A percentile compares a stretch with the other conserved stretches of the same genome.
Evolutionary conservation across 2,329 filamentous ascomycete genomes (phyloP).

Genomic region (Lizonia empirigonia): DNA sequence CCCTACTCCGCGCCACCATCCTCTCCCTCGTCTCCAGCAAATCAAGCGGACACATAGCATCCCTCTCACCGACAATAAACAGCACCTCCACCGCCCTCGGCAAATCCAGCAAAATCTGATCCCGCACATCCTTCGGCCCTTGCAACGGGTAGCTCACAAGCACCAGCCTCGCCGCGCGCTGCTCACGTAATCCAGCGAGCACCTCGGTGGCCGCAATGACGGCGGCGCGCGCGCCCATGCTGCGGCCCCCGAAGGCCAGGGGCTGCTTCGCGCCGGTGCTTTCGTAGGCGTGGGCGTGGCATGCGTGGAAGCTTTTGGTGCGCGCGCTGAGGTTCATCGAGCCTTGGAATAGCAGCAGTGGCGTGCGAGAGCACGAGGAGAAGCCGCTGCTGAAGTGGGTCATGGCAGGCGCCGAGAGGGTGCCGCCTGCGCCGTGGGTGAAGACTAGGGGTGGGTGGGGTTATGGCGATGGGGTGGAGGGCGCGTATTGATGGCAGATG

Average conservation of each 20-base stretch:
- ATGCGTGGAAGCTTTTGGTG: conserved; percentile 46
- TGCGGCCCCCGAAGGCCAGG: conserved; percentile 47
- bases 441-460: conserved; percentile 45
- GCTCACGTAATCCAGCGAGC: not conserved
- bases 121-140: conserved; percentile 45
- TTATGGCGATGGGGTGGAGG: not conserved
- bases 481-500: conserved; percentile 26
- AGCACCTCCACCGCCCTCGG: conserved; percentile 40
- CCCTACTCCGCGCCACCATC: conserved; percentile 48
- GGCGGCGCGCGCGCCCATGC: conserved; percentile 54
- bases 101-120: conserved; percentile 49
- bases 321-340: conserved; percentile 50
- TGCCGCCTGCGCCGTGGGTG: conserved; percentile 55
- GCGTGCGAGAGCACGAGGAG: conserved; percentile 2
- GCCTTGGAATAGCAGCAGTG: conserved; percentile 49
- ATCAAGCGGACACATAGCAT: conserved; percentile 32
- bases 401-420: conserved; percentile 47
- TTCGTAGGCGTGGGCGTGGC: conserved; percentile 23
- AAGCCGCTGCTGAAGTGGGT: conserved; percentile 50
- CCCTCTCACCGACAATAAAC: conserved; percentile 47
- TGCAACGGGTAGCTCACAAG: conserved; percentile 52
- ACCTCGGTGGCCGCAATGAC: conserved; percentile 40
- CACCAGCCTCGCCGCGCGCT: conserved; percentile 31
- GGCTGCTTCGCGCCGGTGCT: not conserved
- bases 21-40: conserved; percentile 29